These are phyloP conservation scores for Polymyxa betae DNA, from an alignment of 208 protist species.

Conservation along the genomic window DNA sequence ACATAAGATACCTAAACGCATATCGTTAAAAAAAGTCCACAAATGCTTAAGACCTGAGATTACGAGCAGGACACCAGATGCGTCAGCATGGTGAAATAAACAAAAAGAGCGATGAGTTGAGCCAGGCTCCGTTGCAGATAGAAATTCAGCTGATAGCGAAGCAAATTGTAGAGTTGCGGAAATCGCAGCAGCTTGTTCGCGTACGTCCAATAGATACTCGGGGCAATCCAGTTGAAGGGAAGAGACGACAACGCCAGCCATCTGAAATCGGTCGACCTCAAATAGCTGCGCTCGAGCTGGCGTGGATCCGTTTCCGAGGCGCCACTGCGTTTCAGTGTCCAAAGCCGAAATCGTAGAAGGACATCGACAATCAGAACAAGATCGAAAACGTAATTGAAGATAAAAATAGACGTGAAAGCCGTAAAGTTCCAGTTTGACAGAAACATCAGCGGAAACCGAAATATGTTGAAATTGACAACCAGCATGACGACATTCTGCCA, in stretches of 20 bases:
- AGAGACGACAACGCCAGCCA: not conserved
- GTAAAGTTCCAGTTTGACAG: not conserved
- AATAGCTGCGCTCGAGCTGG: not conserved
- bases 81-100: not conserved
- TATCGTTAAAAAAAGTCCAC: too few relatives aligned
- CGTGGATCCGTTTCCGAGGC: not conserved
- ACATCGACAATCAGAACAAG: slow-evolving; percentile 35
- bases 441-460: not conserved
- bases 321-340: not conserved
- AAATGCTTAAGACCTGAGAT: too few relatives aligned
- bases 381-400: not conserved
- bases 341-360: slow-evolving; percentile 24
- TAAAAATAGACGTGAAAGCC: not conserved
- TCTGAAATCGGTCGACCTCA: not conserved
- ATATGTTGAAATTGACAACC: not conserved
- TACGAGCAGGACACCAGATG: not conserved
- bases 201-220: not conserved
- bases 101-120: not conserved
- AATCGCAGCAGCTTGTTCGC: not conserved
- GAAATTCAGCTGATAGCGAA: not conserved
- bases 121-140: not conserved
- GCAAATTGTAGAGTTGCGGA: not conserved
- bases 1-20: too few relatives aligned
- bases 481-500: not conserved
- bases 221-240: not conserved